Evolutionary conservation across 2,329 filamentous ascomycete genomes (phyloP).

Genomic region (Alternaria panax): DNA sequence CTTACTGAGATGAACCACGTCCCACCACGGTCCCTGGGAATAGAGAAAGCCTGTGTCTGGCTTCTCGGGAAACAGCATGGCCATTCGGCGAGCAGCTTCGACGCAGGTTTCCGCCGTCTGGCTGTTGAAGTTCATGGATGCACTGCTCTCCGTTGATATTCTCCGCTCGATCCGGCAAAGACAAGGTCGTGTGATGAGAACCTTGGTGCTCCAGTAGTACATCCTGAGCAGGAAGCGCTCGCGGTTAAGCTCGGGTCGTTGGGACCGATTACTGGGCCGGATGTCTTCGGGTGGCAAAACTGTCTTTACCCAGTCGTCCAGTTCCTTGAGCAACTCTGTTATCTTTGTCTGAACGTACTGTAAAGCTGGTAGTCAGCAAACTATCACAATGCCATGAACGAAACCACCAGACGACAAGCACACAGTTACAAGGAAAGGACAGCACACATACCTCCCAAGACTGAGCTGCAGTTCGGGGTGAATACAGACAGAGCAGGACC

Average conservation of each 20-base stretch:
- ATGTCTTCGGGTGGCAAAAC: conserved; percentile 17
- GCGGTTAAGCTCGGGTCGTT: conserved; percentile 11
- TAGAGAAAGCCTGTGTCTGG: conserved; percentile 39
- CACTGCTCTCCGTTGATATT: conserved; percentile 36
- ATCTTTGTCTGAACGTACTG: conserved; percentile 44
- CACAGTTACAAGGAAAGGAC: too few species aligned
- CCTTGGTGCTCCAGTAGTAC: conserved; percentile 44
- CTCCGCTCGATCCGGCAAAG: conserved; percentile 47
- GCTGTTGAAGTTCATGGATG: conserved; percentile 44
- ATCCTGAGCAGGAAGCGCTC: conserved; percentile 32
- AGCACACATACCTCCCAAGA: conserved; percentile 45
- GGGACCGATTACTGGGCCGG: conserved; percentile 25
- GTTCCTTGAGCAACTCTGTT: conserved; percentile 33
- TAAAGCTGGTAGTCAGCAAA: conserved; percentile 6
- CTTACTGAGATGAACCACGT: conserved; percentile 46
- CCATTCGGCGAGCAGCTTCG: conserved; percentile 42
- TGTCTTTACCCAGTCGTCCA: conserved; percentile 44
- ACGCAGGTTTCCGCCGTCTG: conserved; percentile 45
- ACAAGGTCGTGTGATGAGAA: conserved; percentile 51
- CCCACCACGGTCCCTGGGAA: conserved; percentile 51
- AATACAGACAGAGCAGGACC: conserved; percentile 45
- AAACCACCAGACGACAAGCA: too few species aligned
- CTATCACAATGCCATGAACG: too few species aligned
- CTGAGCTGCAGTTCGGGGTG: conserved; percentile 38
- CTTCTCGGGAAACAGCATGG: conserved; percentile 43